phyloP scores from a whole-genome alignment of 2,329 filamentous ascomycete species.

The Cladosporium oxysporum region DNA sequence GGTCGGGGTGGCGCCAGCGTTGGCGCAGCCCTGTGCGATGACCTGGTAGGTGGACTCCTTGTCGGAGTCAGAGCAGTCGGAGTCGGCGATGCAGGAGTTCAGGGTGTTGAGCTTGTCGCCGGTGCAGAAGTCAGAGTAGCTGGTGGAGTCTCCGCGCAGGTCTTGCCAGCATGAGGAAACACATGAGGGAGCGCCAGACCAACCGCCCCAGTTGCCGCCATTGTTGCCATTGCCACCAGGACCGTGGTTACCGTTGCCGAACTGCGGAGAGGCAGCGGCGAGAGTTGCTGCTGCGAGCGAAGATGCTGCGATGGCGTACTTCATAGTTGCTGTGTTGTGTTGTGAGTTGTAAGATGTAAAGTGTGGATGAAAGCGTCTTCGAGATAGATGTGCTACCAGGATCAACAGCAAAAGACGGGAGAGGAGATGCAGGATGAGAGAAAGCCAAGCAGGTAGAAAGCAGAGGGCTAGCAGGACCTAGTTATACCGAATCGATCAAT shows the following conservation, averaged over 20 bases:
- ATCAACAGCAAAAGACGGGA: slow-evolving; percentile 11
- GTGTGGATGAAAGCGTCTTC: neutral
- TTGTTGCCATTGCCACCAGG: slow-evolving; percentile 2
- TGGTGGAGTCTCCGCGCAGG: slow-evolving; percentile 21
- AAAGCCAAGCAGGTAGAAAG: slow-evolving; percentile 2
- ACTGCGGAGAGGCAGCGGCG: slow-evolving; percentile 20
- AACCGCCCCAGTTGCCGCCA: slow-evolving; percentile 2
- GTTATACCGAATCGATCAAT: slow-evolving; percentile 8
- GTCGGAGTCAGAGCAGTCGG: slow-evolving; percentile 28
- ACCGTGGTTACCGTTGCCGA: slow-evolving; percentile 12
- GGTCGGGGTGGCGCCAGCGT: slow-evolving; percentile 31
- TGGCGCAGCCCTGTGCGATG: slow-evolving; percentile 34
- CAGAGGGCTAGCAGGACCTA: neutral
- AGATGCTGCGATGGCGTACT: slow-evolving; percentile 15
- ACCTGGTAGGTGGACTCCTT: slow-evolving; percentile 31
- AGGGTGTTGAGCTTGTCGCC: slow-evolving; percentile 25
- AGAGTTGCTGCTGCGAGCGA: slow-evolving; percentile 16
- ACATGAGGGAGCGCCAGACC: slow-evolving; percentile 14
- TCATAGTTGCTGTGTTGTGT: slow-evolving; percentile 7
- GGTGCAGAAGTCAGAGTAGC: slow-evolving; percentile 28
- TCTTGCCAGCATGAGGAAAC: slow-evolving; percentile 22
- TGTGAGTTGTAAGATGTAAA: neutral
- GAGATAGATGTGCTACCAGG: slow-evolving; percentile 14
- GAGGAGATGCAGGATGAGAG: neutral
- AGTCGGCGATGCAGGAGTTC: slow-evolving; percentile 30